Evolutionary conservation across 1,284 basidiomycete genomes (phyloP), one percentile per base, ranked within the genome.

Genomic region (Phenoliferia sp.): DNA sequence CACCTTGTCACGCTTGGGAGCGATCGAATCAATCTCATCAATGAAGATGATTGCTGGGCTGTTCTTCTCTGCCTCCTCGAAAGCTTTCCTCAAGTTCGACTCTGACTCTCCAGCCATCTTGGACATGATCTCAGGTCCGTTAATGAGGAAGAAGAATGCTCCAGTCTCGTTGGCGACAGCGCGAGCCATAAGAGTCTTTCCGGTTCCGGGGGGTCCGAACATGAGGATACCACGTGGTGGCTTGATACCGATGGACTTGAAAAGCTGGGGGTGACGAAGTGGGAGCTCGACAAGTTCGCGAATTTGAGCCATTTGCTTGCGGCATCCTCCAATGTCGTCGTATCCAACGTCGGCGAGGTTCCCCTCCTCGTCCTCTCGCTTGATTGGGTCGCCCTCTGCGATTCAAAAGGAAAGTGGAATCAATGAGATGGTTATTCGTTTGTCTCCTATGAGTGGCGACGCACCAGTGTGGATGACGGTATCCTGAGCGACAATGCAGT

Each of bases 191-290:
- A 96, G 85, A 15, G 94, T 96, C 83, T 96, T 97, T 84, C 94
- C 94, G 31, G 94, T 96, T 84, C 94, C 94, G 50, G 94, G 94
- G 71, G 94, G 94, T 69, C 94, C 94, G 76, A 86, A 96, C 92
- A 97, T 90, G 72, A 96, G 88, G 74, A 96, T 93, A 85, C 94
- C 94, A 75, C 96, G 90, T 48, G 96, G 96, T 39, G 95, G 96
- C 82, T 98, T 99, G 86, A 99, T 99, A 87, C 95, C 95, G 77
- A 99, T 99, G 31, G 92, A 94, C 81, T 99, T 99, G 89, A 98
- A 99, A 19, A 99, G 87, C 81, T 99, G 94, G 31, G 96, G 96
- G 83, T 99, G 96, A 66, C 95, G 92, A 50, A 99, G 86, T 35
- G 95, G 96, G 7, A 99, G 84, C 81, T 99, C 96, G 71, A 99